Percentiles rank a stretch among this genome's conserved stretches.
phyloP scores from a whole-genome alignment of 208 protist genomes.

The Crithidia expoeki region DNA sequence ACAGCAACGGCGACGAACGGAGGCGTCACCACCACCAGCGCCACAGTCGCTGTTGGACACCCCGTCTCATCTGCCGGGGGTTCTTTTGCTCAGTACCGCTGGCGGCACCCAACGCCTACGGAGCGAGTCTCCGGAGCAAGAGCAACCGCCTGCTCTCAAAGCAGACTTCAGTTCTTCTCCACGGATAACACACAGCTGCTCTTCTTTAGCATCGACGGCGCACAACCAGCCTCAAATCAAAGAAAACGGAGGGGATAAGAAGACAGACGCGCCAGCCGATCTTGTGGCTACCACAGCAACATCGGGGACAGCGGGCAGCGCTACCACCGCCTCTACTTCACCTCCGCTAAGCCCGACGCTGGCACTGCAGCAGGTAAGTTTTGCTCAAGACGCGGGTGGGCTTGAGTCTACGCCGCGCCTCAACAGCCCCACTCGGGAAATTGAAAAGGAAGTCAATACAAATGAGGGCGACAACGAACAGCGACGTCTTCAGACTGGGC shows the following conservation, averaged over 20 bases:
- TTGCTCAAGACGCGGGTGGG: slow-evolving; percentile 9
- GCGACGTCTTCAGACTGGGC: neutral
- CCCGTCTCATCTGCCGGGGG: neutral
- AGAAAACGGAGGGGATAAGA: neutral
- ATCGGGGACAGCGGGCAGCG: neutral
- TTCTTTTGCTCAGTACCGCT: neutral
- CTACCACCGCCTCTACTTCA: too few species aligned
- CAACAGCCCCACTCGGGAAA: neutral
- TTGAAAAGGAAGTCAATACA: neutral
- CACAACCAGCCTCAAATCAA: too few species aligned
- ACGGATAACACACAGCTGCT: neutral
- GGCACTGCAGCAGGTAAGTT: slow-evolving; percentile 2
- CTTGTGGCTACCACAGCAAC: neutral
- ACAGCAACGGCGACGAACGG: neutral
- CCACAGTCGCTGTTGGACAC: neutral
- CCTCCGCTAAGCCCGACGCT: slow-evolving; percentile 8
- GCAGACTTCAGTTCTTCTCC: too few species aligned
- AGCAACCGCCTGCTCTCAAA: neutral
- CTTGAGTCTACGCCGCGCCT: slow-evolving; percentile 31
- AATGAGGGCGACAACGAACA: neutral
- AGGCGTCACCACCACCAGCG: neutral
- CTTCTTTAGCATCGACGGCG: too few species aligned
- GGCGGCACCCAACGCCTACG: slow-evolving; percentile 29
- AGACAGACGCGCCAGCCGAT: neutral
- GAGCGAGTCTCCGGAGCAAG: slow-evolving; percentile 12